Evolutionary conservation across 1,139 yeast species (phyloP), one percentile per base, ranked within the genome.

Genomic region (Waltiozyma sp.): DNA sequence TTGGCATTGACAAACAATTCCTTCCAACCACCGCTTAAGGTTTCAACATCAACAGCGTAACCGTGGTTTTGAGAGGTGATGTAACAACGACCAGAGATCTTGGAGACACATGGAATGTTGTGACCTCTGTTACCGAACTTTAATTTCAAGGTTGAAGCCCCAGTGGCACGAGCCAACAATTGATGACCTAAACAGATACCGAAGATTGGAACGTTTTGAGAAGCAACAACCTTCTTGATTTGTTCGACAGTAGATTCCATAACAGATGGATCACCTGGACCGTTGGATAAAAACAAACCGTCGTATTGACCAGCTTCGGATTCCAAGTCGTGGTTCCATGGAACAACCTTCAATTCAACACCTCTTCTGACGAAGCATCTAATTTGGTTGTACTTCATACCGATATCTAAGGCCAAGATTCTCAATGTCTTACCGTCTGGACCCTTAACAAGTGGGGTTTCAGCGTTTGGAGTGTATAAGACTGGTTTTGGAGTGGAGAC

Each of bases 71-170:
- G 99, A 41, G 97, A 91, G 40, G 98, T 93, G 65, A 93, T 93
- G 72, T 93, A 89, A 75, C 99, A 93, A 65, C 95, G 79, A 43
- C 98, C 98, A 49, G 88, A 82, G 53, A 88, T 76, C 49, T 91
- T 73, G 44, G 95, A 86, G 46, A 96, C 87, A 72, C 96, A 89
- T 51, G 99, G 99, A 56, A 93, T 93, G 65, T 93, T 93, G 71
- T 93, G 99, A 61, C 97, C 99, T 75, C 99, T 89, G 75, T 93
- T 93, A 81, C 99, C 99, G 59, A 87, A 93, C 70, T 89, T 89
- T 70, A 93, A 72, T 68, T 93, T 93, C 60, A 77, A 58, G 45
- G 99, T 91, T 19, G 83, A 71, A 45, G 97, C 97, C 60, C 98
- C 99, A 47, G 91, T 68, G 44, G 99, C 96, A 67, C 95, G 77